Evolutionary conservation across 2,329 filamentous ascomycete genomes (phyloP).

Genomic region (Tolypocladium inflatum): DNA sequence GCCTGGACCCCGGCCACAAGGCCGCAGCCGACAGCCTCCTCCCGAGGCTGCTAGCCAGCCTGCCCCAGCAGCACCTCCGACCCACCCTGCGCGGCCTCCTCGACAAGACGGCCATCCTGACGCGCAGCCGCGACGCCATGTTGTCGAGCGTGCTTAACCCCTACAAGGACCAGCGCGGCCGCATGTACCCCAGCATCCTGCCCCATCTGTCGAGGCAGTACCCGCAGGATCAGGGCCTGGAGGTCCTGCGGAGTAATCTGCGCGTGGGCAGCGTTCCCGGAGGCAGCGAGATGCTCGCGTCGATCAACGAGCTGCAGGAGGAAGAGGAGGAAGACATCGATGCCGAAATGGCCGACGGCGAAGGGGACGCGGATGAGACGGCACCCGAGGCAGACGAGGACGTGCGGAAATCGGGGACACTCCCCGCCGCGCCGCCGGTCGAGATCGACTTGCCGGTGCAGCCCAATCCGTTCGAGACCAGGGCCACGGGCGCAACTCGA

Average conservation of each 20-base stretch:
- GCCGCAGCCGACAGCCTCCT: conserved; percentile 54
- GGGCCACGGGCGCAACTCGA: conserved; percentile 8
- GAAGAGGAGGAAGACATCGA: conserved; percentile 27
- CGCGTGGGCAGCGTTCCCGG: conserved; percentile 23
- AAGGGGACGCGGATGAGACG: not conserved
- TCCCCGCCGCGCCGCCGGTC: conserved; percentile 10
- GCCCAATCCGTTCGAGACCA: conserved; percentile 26
- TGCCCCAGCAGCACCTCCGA: conserved; percentile 60
- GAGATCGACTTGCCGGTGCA: conserved; percentile 17
- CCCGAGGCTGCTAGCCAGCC: conserved; percentile 46
- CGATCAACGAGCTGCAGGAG: conserved; percentile 26
- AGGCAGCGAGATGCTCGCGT: conserved; percentile 16
- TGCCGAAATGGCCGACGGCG: conserved; percentile 15
- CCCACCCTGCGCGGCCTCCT: conserved; percentile 63
- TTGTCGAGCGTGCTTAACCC: conserved; percentile 76
- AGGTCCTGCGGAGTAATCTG: conserved; percentile 58
- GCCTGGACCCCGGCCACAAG: conserved; percentile 36
- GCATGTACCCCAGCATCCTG: conserved; percentile 63
- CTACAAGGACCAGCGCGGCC: conserved; percentile 51
- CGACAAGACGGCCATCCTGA: conserved; percentile 72
- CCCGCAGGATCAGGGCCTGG: conserved; percentile 53
- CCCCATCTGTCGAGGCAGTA: conserved; percentile 67
- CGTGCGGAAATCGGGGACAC: conserved; percentile 9
- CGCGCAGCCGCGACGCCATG: conserved; percentile 61
- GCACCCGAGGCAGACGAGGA: not conserved